phyloP scores from a whole-genome alignment of 805 yeast genomes.

The Metschnikowia drakensbergensis region DNA sequence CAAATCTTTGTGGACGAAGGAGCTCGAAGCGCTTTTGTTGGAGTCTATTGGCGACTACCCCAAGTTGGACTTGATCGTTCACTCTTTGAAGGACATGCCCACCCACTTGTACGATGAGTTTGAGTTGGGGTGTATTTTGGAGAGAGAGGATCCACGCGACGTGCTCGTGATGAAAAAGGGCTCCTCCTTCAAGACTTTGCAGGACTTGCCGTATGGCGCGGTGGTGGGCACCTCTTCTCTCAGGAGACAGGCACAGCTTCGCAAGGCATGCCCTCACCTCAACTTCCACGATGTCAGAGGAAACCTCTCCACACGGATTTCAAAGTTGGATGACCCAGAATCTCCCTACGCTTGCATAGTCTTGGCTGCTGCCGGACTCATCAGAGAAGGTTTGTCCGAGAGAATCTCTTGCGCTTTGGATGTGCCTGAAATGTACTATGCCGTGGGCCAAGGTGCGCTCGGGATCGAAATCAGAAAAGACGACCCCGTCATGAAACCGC shows the following conservation, averaged over 20 bases:
- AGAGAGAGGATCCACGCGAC: slow-evolving; percentile 91
- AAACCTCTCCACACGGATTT: slow-evolving; percentile 66
- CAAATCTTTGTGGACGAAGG: slow-evolving; percentile 94
- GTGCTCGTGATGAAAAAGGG: slow-evolving; percentile 73
- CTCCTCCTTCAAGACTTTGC: slow-evolving; percentile 58
- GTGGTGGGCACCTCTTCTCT: slow-evolving; percentile 94
- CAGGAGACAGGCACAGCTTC: slow-evolving; percentile 87
- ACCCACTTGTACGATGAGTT: slow-evolving; percentile 87
- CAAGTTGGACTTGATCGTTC: slow-evolving; percentile 83
- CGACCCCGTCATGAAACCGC: slow-evolving; percentile 54
- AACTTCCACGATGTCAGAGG: slow-evolving; percentile 86
- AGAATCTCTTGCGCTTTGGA: slow-evolving; percentile 73
- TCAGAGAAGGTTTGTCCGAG: slow-evolving; percentile 64
- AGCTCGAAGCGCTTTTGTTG: slow-evolving; percentile 74
- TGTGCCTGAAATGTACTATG: slow-evolving; percentile 82
- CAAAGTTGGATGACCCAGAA: slow-evolving; percentile 71
- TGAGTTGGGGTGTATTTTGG: slow-evolving; percentile 79
- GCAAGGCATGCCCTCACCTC: slow-evolving; percentile 72
- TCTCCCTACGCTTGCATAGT: slow-evolving; percentile 69
- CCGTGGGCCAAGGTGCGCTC: slow-evolving; percentile 98
- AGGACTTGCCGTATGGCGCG: slow-evolving; percentile 78
- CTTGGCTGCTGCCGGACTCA: slow-evolving; percentile 89
- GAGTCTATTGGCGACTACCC: slow-evolving; percentile 58
- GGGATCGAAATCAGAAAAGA: slow-evolving; percentile 83
- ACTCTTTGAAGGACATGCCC: slow-evolving; percentile 90